phyloP scores from a whole-genome alignment of 2,329 filamentous ascomycete genomes.

The Cryphonectria nitschkei region DNA sequence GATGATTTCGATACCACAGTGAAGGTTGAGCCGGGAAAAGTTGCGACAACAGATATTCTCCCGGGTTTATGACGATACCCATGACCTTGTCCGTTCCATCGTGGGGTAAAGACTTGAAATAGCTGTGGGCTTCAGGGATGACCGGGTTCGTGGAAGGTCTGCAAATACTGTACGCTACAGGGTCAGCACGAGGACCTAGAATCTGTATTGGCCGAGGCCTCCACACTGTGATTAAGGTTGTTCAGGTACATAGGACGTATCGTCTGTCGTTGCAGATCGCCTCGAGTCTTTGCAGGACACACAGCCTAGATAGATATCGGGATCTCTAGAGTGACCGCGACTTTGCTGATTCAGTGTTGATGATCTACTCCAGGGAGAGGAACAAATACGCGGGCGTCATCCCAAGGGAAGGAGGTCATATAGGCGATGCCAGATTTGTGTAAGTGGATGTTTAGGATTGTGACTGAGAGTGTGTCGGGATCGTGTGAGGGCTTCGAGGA shows the following conservation, averaged over 20 bases:
- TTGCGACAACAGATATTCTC: background rate
- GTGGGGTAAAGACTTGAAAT: conserved; percentile 6
- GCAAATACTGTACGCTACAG: conserved; percentile 1
- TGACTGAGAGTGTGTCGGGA: background rate
- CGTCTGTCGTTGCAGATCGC: conserved; percentile 1
- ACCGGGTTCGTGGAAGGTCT: conserved; percentile 11
- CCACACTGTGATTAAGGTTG: conserved; percentile 19
- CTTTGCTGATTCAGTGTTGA: background rate
- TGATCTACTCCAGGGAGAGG: background rate
- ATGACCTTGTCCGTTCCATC: background rate
- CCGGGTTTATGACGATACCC: conserved; percentile 3
- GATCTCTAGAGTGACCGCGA: background rate
- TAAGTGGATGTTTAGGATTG: background rate
- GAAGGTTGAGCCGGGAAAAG: background rate
- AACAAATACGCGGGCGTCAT: background rate
- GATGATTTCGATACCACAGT: background rate
- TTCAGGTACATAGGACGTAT: conserved; percentile 3
- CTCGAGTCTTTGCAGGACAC: background rate
- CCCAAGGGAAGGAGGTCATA: background rate
- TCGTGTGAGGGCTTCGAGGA: background rate
- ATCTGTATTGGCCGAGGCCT: conserved; percentile 7
- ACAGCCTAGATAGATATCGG: background rate
- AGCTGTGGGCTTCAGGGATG: conserved; percentile 17
- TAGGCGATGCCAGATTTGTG: background rate
- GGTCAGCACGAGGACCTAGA: conserved; percentile 9